These are phyloP conservation scores for Paecilomyces fulvus DNA, from an alignment of 2,329 filamentous ascomycete species.

Conservation along the genomic window DNA sequence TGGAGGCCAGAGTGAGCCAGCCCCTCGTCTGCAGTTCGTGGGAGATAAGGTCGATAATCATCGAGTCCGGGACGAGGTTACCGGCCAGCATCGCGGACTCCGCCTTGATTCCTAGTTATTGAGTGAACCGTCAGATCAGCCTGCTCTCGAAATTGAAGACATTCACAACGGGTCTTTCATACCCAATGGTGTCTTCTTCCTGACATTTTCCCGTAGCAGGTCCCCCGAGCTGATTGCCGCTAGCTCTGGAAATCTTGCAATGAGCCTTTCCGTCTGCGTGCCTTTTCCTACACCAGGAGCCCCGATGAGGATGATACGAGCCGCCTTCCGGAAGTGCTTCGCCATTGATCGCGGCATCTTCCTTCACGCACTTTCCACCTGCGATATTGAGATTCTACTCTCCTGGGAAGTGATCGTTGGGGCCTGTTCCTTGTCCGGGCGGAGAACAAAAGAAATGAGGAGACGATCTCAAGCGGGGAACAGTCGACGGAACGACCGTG, in stretches of 20 bases:
- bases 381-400: not conserved
- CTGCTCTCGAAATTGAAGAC: slow-evolving; percentile 5
- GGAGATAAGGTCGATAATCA: slow-evolving; percentile 87
- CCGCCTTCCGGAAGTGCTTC: slow-evolving; percentile 62
- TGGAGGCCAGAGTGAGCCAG: slow-evolving; percentile 53
- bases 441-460: not conserved
- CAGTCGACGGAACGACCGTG: not conserved
- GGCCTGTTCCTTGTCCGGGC: not conserved
- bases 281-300: slow-evolving; percentile 97
- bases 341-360: slow-evolving; percentile 23
- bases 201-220: slow-evolving; percentile 84
- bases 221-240: slow-evolving; percentile 91
- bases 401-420: not conserved
- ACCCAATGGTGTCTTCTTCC: slow-evolving; percentile 79
- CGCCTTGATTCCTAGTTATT: slow-evolving; percentile 79
- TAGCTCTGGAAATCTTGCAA: slow-evolving; percentile 78
- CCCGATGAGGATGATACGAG: slow-evolving; percentile 87
- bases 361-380: not conserved
- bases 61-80: slow-evolving; percentile 78
- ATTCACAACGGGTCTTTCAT: slow-evolving; percentile 16
- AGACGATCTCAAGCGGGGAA: not conserved
- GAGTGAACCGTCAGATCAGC: slow-evolving; percentile 7
- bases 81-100: slow-evolving; percentile 82
- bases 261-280: slow-evolving; percentile 83
- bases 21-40: slow-evolving; percentile 78